These are phyloP conservation scores for Fomitopsis pulvina DNA, from an alignment of 768 basidiomycete genomes.

Conservation along the genomic window DNA sequence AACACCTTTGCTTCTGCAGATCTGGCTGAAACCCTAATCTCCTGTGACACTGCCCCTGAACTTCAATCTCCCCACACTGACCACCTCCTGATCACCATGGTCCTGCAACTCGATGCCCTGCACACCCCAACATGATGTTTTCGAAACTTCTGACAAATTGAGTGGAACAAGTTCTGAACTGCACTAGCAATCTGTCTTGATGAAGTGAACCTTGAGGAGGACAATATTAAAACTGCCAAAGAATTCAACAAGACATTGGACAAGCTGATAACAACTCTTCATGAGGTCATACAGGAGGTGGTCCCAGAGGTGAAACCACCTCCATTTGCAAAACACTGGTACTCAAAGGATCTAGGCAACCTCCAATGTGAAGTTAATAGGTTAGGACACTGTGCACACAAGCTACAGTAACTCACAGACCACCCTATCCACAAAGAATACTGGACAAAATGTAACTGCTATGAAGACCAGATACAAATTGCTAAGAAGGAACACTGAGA, in stretches of 20 bases:
- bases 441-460: slow-evolving; percentile 9
- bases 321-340: slow-evolving; percentile 28
- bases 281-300: slow-evolving; percentile 9
- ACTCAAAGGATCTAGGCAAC: slow-evolving; percentile 22
- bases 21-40: slow-evolving; percentile 14
- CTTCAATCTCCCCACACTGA: slow-evolving; percentile 25
- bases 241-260: slow-evolving; percentile 8
- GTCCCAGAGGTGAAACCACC: slow-evolving; percentile 16
- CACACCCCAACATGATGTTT: not conserved
- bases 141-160: slow-evolving; percentile 22
- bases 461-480: slow-evolving; percentile 7
- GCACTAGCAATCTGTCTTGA: slow-evolving; percentile 8
- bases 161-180: slow-evolving; percentile 27
- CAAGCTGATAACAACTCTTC: slow-evolving; percentile 12
- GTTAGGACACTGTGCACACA: slow-evolving; percentile 7
- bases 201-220: not conserved
- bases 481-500: slow-evolving; percentile 21
- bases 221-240: not conserved
- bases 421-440: slow-evolving; percentile 12
- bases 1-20: slow-evolving; percentile 33
- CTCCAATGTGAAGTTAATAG: slow-evolving; percentile 12
- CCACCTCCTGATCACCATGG: slow-evolving; percentile 33
- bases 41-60: slow-evolving; percentile 21
- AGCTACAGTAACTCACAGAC: slow-evolving; percentile 1
- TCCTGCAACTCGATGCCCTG: slow-evolving; percentile 17